Evolutionary conservation across 2,329 filamentous ascomycete genomes (phyloP).

Genomic region (Xylariaceae sp.): DNA sequence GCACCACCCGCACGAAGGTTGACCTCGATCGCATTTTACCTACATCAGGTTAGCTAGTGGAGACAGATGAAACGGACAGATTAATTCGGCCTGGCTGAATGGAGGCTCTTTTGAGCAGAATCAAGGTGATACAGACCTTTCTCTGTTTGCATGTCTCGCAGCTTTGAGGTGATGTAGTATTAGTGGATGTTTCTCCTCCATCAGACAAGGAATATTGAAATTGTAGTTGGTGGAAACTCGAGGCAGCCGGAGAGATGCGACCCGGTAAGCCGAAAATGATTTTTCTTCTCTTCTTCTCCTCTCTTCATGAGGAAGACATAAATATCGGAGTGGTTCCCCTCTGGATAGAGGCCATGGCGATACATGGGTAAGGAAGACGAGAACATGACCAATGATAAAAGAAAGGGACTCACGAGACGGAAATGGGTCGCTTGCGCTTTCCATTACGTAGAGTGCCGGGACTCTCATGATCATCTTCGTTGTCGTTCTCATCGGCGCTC

Average conservation of each 20-base stretch:
- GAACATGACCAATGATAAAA: constrained; percentile 3
- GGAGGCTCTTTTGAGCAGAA: not conserved
- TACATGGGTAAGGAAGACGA: no score
- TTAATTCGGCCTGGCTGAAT: not conserved
- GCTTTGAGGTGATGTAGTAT: constrained; percentile 51
- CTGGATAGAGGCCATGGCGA: no score
- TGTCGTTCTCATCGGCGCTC: constrained; percentile 53
- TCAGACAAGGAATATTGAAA: not conserved
- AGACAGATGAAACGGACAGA: not conserved
- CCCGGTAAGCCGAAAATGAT: no score
- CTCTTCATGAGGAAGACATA: not conserved
- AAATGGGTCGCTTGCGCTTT: constrained; percentile 67
- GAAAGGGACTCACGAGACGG: constrained; percentile 58
- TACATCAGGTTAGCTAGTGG: constrained; percentile 38
- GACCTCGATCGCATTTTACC: constrained; percentile 79
- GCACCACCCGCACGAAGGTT: constrained; percentile 75
- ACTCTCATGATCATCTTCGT: constrained; percentile 44
- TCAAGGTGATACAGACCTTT: constrained; percentile 62
- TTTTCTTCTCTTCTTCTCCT: not conserved
- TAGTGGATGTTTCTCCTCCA: constrained; percentile 41
- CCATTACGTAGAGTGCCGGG: constrained; percentile 51
- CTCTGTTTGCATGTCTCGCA: constrained; percentile 82
- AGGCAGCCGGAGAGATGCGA: not conserved
- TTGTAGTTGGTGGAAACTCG: constrained; percentile 8
- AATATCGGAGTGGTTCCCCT: not conserved